phyloP scores from a whole-genome alignment of 305 asterid genomes.

The Petunia hybrid region DNA sequence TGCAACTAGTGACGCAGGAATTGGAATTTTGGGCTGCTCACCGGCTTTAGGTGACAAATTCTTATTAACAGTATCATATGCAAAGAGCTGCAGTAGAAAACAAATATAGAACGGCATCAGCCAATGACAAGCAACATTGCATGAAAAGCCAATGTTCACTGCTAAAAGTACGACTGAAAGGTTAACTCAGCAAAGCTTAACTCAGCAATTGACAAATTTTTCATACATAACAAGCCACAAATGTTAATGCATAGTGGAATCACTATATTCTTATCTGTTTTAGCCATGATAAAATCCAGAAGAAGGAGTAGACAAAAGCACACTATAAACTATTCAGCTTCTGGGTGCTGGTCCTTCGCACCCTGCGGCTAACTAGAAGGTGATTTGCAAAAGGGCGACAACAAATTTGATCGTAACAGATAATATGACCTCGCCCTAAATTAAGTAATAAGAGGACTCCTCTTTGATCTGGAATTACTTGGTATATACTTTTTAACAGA shows the following conservation, averaged over 20 bases:
- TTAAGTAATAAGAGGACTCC: too few relatives aligned
- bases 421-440: too few relatives aligned
- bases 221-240: slow-evolving; percentile 5
- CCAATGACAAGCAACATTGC: background rate
- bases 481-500: too few relatives aligned
- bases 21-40: slow-evolving; percentile 42
- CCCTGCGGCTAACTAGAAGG: too few relatives aligned
- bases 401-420: too few relatives aligned
- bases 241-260: background rate
- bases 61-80: slow-evolving; percentile 47
- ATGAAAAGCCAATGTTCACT: background rate
- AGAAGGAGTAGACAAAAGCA: background rate
- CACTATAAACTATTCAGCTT: slow-evolving; percentile 18
- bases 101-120: background rate
- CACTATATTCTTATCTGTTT: background rate
- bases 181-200: too few relatives aligned
- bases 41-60: slow-evolving; percentile 45
- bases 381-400: too few relatives aligned
- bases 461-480: too few relatives aligned
- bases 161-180: slow-evolving; percentile 10
- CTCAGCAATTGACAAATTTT: slow-evolving; percentile 9
- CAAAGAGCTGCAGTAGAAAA: slow-evolving; percentile 42
- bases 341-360: background rate
- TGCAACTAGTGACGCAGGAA: slow-evolving; percentile 45
- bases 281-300: background rate